These are phyloP conservation scores for Dispira simplex DNA, from an alignment of 192 early-diverging fungal species.

Conservation along the genomic window DNA sequence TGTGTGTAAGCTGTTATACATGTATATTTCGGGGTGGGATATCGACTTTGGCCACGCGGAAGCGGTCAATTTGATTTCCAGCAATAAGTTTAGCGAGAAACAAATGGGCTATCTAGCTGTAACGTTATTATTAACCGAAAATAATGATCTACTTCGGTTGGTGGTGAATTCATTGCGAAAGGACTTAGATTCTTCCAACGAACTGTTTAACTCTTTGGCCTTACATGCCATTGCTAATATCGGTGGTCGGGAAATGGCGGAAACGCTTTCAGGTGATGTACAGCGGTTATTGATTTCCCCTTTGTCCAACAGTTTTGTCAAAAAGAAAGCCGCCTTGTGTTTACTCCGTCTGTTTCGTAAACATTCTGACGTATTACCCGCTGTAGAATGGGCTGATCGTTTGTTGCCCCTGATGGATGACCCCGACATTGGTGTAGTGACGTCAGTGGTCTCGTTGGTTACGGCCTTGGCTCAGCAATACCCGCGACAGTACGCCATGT, in stretches of 20 bases:
- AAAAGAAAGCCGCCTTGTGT: conserved; percentile 95
- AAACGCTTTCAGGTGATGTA: conserved; percentile 68
- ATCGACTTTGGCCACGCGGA: conserved; percentile 98
- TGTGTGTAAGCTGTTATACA: conserved; percentile 97
- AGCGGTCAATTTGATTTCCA: conserved; percentile 81
- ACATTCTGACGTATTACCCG: conserved; percentile 76
- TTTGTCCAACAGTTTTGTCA: conserved; percentile 74
- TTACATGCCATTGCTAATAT: conserved; percentile 97
- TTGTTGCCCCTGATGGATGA: conserved; percentile 77
- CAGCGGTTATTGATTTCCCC: conserved; percentile 66
- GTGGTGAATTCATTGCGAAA: conserved; percentile 81
- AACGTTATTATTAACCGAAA: conserved; percentile 81
- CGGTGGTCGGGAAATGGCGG: conserved; percentile 82
- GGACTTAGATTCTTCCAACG: conserved; percentile 70
- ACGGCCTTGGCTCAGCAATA: conserved; percentile 83
- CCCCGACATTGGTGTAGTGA: conserved; percentile 74
- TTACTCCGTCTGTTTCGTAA: conserved; percentile 78
- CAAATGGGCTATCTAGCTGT: conserved; percentile 97
- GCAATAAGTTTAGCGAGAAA: conserved; percentile 91
- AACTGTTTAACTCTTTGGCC: conserved; percentile 80
- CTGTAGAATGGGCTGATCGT: conserved; percentile 71
- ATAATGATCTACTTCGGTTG: conserved; percentile 60
- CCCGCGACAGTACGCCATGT: conserved; percentile 62
- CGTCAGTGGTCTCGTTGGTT: conserved; percentile 70
- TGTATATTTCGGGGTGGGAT: conserved; percentile 98